Evolutionary conservation across 2,329 filamentous ascomycete species (phyloP).

Genomic region (Mycosphaerella arachidis): DNA sequence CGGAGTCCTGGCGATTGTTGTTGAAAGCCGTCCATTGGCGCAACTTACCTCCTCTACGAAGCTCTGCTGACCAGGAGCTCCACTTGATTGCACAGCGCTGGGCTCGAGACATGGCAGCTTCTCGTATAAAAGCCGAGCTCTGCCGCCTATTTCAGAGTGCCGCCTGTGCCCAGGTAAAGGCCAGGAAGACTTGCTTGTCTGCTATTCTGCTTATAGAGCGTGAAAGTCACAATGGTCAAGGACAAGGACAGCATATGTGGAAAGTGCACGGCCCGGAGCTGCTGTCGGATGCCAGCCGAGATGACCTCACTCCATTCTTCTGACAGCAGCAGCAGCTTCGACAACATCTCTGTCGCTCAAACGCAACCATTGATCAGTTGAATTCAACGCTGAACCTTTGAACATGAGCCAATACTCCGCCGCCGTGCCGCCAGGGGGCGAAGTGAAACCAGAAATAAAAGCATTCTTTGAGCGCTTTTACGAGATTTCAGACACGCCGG

Average conservation of each 20-base stretch:
- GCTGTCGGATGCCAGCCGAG: not conserved
- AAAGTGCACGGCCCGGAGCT: not conserved
- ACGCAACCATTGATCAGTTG: not conserved
- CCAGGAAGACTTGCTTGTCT: not conserved
- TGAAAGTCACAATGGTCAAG: not conserved
- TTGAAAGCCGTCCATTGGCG: too few species aligned
- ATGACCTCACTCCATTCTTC: not conserved
- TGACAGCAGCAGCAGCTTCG: not conserved
- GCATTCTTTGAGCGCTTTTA: constrained; percentile 47
- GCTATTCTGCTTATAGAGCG: too few species aligned
- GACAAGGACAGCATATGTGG: not conserved
- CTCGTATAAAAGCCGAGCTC: not conserved
- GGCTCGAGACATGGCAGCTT: not conserved
- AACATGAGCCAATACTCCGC: constrained; percentile 32
- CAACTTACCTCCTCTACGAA: too few species aligned
- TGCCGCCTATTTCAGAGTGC: too few species aligned
- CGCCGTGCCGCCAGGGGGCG: constrained; percentile 23
- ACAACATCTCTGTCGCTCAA: not conserved
- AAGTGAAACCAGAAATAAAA: constrained; percentile 40
- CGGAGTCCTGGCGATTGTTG: too few species aligned
- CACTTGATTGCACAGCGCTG: not conserved
- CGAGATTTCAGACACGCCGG: constrained; percentile 43
- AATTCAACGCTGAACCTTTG: not conserved
- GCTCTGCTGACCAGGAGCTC: not conserved
- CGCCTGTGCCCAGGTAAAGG: too few species aligned